A percentile compares a stretch with the other conserved stretches of the same genome.
Conservation (phyloP, 345 rosid species). For the Heritiera littoralis region DNA sequence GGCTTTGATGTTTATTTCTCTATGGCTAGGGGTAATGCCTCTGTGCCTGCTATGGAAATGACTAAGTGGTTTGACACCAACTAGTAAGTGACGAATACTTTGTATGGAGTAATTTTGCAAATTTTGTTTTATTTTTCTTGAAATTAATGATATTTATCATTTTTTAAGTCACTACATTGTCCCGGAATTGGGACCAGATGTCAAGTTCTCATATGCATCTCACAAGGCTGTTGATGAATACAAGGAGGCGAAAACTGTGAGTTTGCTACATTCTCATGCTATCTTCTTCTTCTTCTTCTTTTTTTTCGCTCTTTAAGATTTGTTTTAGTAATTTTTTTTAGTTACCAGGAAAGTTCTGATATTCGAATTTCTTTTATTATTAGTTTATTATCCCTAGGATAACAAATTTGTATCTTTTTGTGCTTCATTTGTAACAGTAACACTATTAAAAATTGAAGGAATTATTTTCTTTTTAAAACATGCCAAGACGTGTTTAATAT, state of each 20-base stretch:
- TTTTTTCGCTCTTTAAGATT: background rate
- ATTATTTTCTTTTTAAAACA: background rate
- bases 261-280: slow-evolving; percentile 22
- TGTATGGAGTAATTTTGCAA: background rate
- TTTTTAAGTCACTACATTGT: slow-evolving; percentile 73
- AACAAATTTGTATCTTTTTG: background rate
- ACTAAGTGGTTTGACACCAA: slow-evolving; percentile 93
- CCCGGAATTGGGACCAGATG: slow-evolving; percentile 82
- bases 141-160: background rate
- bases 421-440: background rate
- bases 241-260: slow-evolving; percentile 77
- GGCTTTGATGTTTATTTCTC: slow-evolving; percentile 71
- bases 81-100: slow-evolving; percentile 49
- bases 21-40: slow-evolving; percentile 79
- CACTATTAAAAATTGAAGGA: background rate
- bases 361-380: too few species aligned
- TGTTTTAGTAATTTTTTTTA: background rate
- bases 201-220: slow-evolving; percentile 68
- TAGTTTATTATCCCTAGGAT: background rate
- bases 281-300: background rate
- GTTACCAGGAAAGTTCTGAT: background rate
- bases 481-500: background rate
- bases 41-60: slow-evolving; percentile 91
- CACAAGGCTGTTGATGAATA: slow-evolving; percentile 76
- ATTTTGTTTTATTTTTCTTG: background rate